Conservation (phyloP, 106 monocot species). For the Dactylorhiza incarnata region DNA sequence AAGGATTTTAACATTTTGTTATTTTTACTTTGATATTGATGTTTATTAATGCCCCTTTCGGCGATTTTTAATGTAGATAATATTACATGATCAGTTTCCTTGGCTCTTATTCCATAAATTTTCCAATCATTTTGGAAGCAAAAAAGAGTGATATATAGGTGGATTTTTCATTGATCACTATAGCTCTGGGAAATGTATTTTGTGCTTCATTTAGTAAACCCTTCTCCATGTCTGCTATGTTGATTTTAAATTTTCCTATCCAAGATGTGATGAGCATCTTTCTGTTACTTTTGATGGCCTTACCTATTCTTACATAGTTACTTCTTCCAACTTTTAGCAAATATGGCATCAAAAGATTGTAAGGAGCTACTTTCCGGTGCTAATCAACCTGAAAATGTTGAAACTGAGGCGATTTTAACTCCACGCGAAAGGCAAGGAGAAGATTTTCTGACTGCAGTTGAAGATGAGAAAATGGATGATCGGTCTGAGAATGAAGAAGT, state of each 20-base stretch:
- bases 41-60: background rate
- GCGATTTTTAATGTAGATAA: background rate
- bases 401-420: background rate
- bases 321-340: background rate
- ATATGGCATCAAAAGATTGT: slow-evolving; percentile 3
- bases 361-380: slow-evolving; percentile 1
- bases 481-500: too few relatives aligned
- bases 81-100: background rate
- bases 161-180: background rate
- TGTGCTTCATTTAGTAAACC: background rate
- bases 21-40: background rate
- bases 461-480: background rate
- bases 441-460: background rate
- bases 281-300: background rate
- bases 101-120: background rate
- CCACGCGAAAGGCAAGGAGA: background rate
- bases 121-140: background rate
- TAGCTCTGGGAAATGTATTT: background rate
- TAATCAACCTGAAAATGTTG: slow-evolving; percentile 2
- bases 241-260: background rate
- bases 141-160: background rate
- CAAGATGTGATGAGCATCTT: background rate
- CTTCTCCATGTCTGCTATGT: background rate
- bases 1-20: background rate
- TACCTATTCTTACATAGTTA: background rate